These are phyloP conservation scores for Didymella pomorum DNA, from an alignment of 2,329 filamentous ascomycete species.

Conservation along the genomic window DNA sequence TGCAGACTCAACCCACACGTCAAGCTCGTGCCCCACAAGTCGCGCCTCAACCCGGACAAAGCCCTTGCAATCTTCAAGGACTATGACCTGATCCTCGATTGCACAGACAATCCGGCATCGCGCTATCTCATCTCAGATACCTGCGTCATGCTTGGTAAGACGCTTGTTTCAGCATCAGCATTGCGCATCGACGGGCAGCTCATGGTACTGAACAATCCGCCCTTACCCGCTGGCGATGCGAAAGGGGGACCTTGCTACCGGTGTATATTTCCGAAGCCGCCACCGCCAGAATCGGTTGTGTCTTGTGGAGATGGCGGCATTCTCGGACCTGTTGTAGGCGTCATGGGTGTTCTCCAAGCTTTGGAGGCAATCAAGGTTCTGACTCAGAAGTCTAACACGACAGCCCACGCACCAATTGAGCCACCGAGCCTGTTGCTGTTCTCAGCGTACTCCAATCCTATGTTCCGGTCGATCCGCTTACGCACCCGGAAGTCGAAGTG, in stretches of 20 bases:
- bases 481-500: conserved; percentile 74
- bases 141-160: conserved; percentile 79
- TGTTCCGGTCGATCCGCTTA: conserved; percentile 79
- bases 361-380: conserved; percentile 89
- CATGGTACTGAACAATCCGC: conserved; percentile 84
- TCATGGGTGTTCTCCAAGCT: conserved; percentile 92
- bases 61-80: conserved; percentile 70
- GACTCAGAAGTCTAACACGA: conserved; percentile 48
- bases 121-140: conserved; percentile 93
- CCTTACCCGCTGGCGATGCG: conserved; percentile 64
- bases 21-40: conserved; percentile 67
- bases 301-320: conserved; percentile 95
- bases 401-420: conserved; percentile 23
- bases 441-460: conserved; percentile 60
- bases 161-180: conserved; percentile 88
- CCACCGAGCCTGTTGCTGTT: conserved; percentile 61
- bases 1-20: conserved; percentile 75
- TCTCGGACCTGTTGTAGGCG: conserved; percentile 87
- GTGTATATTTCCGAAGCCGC: conserved; percentile 88
- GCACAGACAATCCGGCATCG: conserved; percentile 90
- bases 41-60: conserved; percentile 73
- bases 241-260: conserved; percentile 86
- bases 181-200: conserved; percentile 89
- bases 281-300: conserved; percentile 80
- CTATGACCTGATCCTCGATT: conserved; percentile 91